phyloP scores from a whole-genome alignment of 306 rosid genomes.

The Cucurbita pepo region DNA sequence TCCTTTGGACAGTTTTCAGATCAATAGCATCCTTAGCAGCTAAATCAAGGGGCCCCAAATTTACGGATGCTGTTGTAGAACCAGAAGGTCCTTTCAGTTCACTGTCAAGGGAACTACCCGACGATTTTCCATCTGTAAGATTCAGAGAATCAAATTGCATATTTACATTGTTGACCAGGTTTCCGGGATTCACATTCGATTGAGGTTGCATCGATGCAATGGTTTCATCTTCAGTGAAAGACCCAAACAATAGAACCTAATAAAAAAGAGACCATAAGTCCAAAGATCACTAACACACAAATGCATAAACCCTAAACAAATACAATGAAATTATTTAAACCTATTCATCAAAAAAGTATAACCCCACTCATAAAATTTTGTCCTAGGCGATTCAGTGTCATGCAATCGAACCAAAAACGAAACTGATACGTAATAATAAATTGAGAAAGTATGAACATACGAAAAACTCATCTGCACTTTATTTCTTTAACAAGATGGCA shows the following conservation, averaged over 20 bases:
- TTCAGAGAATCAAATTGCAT: constrained; percentile 60
- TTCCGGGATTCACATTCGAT: constrained; percentile 26
- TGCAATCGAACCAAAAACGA: background rate
- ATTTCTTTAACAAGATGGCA: background rate
- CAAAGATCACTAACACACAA: background rate
- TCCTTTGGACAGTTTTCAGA: constrained; percentile 14
- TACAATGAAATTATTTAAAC: background rate
- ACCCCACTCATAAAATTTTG: background rate
- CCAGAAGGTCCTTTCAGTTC: constrained; percentile 17
- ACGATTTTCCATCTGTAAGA: constrained; percentile 14
- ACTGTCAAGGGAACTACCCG: constrained; percentile 1
- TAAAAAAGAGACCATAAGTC: constrained; percentile 1
- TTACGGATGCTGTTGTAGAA: constrained; percentile 14
- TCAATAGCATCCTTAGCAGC: constrained; percentile 17
- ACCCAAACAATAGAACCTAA: constrained; percentile 64
- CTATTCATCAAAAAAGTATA: background rate
- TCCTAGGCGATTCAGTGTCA: background rate
- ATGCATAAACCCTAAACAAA: background rate
- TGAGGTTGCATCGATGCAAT: constrained; percentile 33
- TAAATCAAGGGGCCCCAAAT: constrained; percentile 11
- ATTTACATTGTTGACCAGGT: constrained; percentile 29
- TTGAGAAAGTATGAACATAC: background rate
- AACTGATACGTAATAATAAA: background rate
- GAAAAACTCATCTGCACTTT: background rate
- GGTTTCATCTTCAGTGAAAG: constrained; percentile 87